Conservation (phyloP, 2,329 filamentous ascomycete genomes). For the Paecilomyces niveus region DNA sequence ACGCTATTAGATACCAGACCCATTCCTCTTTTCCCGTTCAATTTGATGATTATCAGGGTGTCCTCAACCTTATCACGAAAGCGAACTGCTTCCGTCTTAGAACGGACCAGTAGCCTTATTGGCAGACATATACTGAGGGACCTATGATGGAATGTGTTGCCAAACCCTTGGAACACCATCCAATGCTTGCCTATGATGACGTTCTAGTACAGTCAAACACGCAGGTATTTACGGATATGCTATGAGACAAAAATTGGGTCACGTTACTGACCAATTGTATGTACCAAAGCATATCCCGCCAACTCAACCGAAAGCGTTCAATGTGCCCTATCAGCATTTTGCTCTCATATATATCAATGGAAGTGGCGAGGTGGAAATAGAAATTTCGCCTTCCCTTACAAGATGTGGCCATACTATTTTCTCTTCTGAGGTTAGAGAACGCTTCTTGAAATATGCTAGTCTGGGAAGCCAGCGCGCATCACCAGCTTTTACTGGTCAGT, state of each 20-base stretch:
- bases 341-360: constrained; percentile 31
- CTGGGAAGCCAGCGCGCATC: constrained; percentile 12
- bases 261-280: neutral
- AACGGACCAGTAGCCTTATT: neutral
- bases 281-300: constrained; percentile 12
- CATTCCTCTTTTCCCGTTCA: neutral
- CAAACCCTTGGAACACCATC: neutral
- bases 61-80: neutral
- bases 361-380: constrained; percentile 23
- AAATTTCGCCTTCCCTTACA: constrained; percentile 25
- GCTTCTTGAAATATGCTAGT: constrained; percentile 23
- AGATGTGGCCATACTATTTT: constrained; percentile 26
- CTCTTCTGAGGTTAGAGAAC: constrained; percentile 27
- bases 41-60: neutral
- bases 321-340: constrained; percentile 26
- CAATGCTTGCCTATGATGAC: neutral
- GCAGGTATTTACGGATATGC: neutral
- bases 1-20: neutral
- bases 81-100: too few species aligned
- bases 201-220: neutral
- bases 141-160: neutral
- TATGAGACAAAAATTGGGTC: neutral
- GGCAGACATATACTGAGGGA: neutral
- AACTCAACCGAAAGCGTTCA: constrained; percentile 11
- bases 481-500: constrained; percentile 19